Base-by-base conservation (phyloP, 305 asterid species). In the Plantago coronopus region DNA sequence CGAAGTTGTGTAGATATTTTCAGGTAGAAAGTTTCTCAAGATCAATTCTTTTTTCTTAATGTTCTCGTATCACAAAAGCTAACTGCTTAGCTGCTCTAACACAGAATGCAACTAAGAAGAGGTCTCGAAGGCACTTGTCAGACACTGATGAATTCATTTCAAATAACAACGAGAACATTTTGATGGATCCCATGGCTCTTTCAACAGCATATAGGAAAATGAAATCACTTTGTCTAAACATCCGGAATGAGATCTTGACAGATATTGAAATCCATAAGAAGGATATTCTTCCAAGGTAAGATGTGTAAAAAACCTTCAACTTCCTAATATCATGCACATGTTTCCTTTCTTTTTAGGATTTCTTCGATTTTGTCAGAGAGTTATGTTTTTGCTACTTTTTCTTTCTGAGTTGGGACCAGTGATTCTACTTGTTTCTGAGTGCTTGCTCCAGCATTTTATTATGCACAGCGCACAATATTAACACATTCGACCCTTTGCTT, bases 261-360 rank as follows among this genome's bases (percentile, higher is more conserved):
- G 98, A 91, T 76, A 89, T 86, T 9, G 80, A 87, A 67, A 91
- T 91, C 67, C 89, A 86, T 54, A 75, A 72, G 72, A 89, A 80
- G 76, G 74, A 89, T 78, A 66, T 91, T 58, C 94, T 91, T 63
- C 98, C 98, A n/a, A 89, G 97, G 98, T 89, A 79, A 17, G 44
- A 34, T 6, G 40, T 6, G 12, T 34, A 6, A 34, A n/a, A 34
- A 34, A 34, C 40, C 40, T 34, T 34, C 40, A 34, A 34, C 40
- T 6, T 34, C 12, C 40, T 34, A 34, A 34, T 34, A 12, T 9
- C 8, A 34, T 34, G 40, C 40, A 34, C 5, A 5, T 27, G 5
- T 27, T 27, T 27, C 31, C 31, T 27, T 27, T n/a, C n/a, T 2
- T 27, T 27, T 5, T 2, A 27, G 31, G 2, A 27, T 27, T 27